Base-by-base conservation (phyloP, 495 filamentous ascomycete species). In the Neurospora sp. region DNA sequence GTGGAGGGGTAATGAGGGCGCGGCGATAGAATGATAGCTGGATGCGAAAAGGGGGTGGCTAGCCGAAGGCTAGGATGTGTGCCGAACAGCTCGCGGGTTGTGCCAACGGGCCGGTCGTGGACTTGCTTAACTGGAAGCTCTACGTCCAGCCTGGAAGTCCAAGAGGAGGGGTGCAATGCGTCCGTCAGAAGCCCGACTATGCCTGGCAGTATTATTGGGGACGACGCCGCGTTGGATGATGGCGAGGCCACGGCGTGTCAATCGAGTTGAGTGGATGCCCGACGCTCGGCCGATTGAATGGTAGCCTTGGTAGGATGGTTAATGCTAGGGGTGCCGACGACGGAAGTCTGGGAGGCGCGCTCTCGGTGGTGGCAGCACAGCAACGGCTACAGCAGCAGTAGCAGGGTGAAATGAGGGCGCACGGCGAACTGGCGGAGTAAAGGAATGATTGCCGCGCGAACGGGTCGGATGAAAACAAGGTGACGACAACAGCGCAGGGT, bases 1-100 rank as follows among this genome's bases (percentile, higher is more conserved):
- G 71, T 71, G 70, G 75, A 75, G 75, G 76, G 74, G 73, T 70
- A 75, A 69, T 68, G 69, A 22, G 53, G 35, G 53, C 53, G 53
- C 53, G 53, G 53, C 53, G 53, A 65, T 27, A 14, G 22, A 35
- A 35, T 65, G 40, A 72, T 31, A 72, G 71, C 68, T 39, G 40
- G 14, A 40, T 31, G 37, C 41, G 65, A 35, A 40, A 41, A 40
- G 71, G 27, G 35, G 70, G 70, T 71, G 42, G 42, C 70, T 39
- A 41, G 70, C 53, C 70, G 44, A 45, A 45, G 16, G 70, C 53
- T 59, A 45, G 40, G 27, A 48, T 35, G 69, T 65, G 53, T 65
- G 53, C 53, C 53, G 27, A 65, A 37, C 53, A 65, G 53, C 53
- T 65, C 27, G 53, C 27, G 53, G 53, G 53, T 65, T 35, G 27